These are phyloP conservation scores for Trichoderma arundinaceum DNA, from an alignment of 2,329 filamentous ascomycete genomes.

Conservation along the genomic window DNA sequence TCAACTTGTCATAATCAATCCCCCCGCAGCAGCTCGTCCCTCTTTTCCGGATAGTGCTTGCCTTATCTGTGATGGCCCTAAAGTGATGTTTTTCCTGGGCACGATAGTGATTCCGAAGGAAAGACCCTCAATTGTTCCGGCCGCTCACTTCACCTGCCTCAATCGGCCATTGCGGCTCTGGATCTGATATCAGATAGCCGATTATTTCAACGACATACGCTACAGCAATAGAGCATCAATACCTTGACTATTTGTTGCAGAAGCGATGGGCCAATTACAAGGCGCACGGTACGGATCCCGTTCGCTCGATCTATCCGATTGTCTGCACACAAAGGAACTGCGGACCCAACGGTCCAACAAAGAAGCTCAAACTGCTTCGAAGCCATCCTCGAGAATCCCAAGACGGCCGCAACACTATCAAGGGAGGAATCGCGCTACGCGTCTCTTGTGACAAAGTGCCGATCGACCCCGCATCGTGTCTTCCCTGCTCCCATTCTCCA, in stretches of 20 bases:
- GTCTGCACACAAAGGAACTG: neutral
- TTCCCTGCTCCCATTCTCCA: constrained; percentile 7
- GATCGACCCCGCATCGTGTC: constrained; percentile 1
- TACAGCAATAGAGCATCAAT: neutral
- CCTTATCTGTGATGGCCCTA: constrained; percentile 18
- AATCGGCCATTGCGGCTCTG: neutral
- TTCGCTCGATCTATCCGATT: neutral
- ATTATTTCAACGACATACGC: neutral
- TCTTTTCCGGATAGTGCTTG: constrained; percentile 27
- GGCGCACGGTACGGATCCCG: neutral
- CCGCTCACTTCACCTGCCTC: neutral
- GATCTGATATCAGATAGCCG: neutral
- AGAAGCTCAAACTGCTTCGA: neutral
- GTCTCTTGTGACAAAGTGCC: constrained; percentile 14
- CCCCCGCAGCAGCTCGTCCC: constrained; percentile 27
- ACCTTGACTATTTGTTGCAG: neutral
- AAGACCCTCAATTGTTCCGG: constrained; percentile 36
- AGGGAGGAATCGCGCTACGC: constrained; percentile 17
- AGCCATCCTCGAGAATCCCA: neutral
- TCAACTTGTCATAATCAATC: neutral
- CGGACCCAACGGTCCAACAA: neutral
- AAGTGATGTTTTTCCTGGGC: constrained; percentile 29
- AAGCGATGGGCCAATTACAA: neutral
- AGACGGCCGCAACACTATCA: neutral
- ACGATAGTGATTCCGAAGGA: constrained; percentile 28